A percentile compares a stretch with the other conserved stretches of the same genome.
Evolutionary conservation across 331 rosid genomes (phyloP).

Genomic region (Quercus phellos): DNA sequence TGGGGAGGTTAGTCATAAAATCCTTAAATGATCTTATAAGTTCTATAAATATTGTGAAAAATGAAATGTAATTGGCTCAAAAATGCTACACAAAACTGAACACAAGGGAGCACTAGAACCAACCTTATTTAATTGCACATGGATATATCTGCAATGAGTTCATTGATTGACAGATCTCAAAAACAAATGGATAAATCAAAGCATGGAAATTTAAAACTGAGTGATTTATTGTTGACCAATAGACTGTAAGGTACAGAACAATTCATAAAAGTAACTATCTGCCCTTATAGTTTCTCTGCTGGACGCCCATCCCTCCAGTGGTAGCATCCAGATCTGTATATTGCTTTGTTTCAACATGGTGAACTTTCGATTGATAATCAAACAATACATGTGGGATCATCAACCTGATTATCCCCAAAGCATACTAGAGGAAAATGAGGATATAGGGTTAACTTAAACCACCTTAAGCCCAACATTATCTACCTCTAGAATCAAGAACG

Average conservation of each 20-base stretch:
- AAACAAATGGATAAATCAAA: not conserved
- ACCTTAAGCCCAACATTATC: conserved; percentile 11
- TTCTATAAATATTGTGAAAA: too few species aligned
- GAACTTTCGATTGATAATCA: not conserved
- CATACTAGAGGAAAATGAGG: not conserved
- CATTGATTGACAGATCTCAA: not conserved
- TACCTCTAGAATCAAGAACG: conserved; percentile 44
- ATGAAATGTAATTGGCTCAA: too few species aligned
- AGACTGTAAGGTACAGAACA: not conserved
- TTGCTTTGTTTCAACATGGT: not conserved
- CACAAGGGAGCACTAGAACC: not conserved
- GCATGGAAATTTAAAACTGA: not conserved
- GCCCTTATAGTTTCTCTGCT: not conserved
- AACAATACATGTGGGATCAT: not conserved
- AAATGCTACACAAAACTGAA: too few species aligned
- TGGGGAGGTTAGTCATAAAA: too few species aligned
- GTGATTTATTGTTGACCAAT: not conserved
- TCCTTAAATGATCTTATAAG: not conserved
- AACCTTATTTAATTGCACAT: not conserved
- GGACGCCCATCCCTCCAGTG: not conserved
- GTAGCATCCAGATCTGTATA: not conserved
- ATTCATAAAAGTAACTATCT: not conserved
- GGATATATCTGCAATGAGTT: not conserved
- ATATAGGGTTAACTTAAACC: not conserved
- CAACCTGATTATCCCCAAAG: not conserved